Conservation (phyloP, 1,139 yeast species). For the Yamadazyma oceani region DNA sequence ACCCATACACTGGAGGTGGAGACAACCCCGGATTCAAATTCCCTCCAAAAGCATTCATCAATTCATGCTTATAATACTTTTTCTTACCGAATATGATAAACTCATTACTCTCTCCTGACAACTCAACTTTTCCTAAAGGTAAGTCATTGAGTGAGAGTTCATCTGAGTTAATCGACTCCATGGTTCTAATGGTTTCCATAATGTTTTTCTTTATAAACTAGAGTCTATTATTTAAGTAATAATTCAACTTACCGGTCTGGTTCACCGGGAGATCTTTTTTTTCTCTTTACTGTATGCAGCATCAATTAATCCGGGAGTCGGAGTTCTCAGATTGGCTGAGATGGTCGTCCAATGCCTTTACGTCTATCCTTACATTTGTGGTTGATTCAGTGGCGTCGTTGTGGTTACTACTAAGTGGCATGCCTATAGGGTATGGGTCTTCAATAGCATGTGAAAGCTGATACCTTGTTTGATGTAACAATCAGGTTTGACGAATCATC, state of each 20-base stretch:
- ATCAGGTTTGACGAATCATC: too few species aligned
- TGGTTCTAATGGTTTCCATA: conserved; percentile 18
- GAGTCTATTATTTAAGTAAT: too few species aligned
- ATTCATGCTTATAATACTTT: conserved; percentile 31
- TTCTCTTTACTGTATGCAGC: not conserved
- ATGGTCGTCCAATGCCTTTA: too few species aligned
- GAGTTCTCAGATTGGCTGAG: not conserved
- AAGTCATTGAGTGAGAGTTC: conserved; percentile 9
- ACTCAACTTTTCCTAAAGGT: conserved; percentile 20
- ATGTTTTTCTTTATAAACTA: too few species aligned
- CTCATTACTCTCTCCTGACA: conserved; percentile 24
- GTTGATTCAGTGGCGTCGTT: not conserved
- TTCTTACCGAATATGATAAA: conserved; percentile 29
- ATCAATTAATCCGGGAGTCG: conserved; percentile 2
- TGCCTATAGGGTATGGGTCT: too few species aligned
- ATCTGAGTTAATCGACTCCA: conserved; percentile 9
- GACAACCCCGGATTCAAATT: conserved; percentile 36
- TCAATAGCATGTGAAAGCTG: too few species aligned
- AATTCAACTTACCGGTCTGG: too few species aligned
- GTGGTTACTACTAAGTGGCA: too few species aligned
- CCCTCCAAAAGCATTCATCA: conserved; percentile 69
- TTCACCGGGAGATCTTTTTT: not conserved
- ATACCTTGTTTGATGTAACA: too few species aligned
- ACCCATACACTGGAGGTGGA: conserved; percentile 23
- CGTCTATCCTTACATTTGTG: too few species aligned